Conservation (phyloP, 1,139 yeast species). For the Debaryomycetaceae sp. region DNA sequence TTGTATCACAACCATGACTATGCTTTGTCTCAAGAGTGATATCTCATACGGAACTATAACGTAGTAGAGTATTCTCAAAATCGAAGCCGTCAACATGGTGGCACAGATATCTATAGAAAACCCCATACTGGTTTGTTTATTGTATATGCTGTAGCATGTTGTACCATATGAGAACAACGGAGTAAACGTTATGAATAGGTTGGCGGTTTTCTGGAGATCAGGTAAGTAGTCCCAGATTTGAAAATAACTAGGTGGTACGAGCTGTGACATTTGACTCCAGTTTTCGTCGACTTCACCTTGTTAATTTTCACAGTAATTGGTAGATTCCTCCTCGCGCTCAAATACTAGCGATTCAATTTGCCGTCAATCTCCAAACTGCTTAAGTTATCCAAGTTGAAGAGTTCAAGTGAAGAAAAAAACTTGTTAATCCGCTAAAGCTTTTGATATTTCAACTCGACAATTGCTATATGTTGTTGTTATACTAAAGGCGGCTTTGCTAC, state of each 20-base stretch:
- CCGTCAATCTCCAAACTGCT: neutral
- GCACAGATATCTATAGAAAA: slow-evolving; percentile 88
- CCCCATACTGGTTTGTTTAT: slow-evolving; percentile 65
- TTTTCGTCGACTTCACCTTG: too few relatives aligned
- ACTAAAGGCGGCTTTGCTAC: neutral
- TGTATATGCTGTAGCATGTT: slow-evolving; percentile 66
- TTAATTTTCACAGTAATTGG: too few relatives aligned
- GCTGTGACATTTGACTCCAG: slow-evolving; percentile 6
- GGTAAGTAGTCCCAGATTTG: slow-evolving; percentile 41
- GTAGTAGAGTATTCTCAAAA: slow-evolving; percentile 72
- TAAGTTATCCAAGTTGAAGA: neutral
- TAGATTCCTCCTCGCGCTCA: too few relatives aligned
- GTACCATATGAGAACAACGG: slow-evolving; percentile 87
- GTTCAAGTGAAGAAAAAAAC: neutral
- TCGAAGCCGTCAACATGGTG: slow-evolving; percentile 79
- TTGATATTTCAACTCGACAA: too few relatives aligned
- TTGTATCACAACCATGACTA: slow-evolving; percentile 78
- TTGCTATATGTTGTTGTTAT: too few relatives aligned
- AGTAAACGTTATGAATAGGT: slow-evolving; percentile 58
- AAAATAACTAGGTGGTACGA: slow-evolving; percentile 21
- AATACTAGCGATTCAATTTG: neutral
- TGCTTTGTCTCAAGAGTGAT: slow-evolving; percentile 69
- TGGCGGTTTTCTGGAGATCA: slow-evolving; percentile 39
- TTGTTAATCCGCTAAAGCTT: neutral
- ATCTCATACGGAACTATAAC: slow-evolving; percentile 76